These are phyloP conservation scores for Botrytis galanthina DNA, from an alignment of 2,329 filamentous ascomycete species.

Conservation along the genomic window DNA sequence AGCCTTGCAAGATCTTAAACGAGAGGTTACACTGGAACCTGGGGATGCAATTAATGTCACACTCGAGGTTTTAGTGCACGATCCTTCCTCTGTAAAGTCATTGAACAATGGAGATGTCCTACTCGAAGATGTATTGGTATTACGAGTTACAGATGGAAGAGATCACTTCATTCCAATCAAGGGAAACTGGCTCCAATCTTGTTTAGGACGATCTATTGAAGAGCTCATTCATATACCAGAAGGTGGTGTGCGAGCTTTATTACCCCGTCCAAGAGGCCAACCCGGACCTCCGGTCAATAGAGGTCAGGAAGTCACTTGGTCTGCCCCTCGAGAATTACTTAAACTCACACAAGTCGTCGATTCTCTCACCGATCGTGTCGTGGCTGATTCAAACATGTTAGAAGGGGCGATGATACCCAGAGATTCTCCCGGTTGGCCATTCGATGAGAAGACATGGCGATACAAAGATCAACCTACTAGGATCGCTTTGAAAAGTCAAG, in stretches of 20 bases:
- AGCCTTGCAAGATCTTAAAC: conserved; percentile 25
- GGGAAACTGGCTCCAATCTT: conserved; percentile 76
- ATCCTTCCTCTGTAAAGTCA: conserved; percentile 59
- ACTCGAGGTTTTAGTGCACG: conserved; percentile 65
- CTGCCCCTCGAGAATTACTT: conserved; percentile 85
- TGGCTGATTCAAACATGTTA: conserved; percentile 63
- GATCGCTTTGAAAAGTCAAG: conserved; percentile 34
- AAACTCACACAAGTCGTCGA: conserved; percentile 79
- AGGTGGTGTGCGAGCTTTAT: conserved; percentile 67
- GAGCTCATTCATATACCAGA: conserved; percentile 84
- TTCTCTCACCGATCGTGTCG: conserved; percentile 52
- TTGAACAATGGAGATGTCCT: conserved; percentile 66
- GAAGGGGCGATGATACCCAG: conserved; percentile 52
- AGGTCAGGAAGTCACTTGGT: conserved; percentile 63
- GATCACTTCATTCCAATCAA: conserved; percentile 88
- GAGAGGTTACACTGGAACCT: conserved; percentile 67
- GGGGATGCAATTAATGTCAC: conserved; percentile 76
- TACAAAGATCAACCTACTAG: conserved; percentile 40
- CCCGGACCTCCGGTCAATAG: conserved; percentile 37
- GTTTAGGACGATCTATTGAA: conserved; percentile 81
- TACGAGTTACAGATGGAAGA: conserved; percentile 77
- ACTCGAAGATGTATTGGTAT: conserved; percentile 83
- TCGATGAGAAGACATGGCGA: conserved; percentile 42
- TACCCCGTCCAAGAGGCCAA: conserved; percentile 11
- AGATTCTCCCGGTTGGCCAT: conserved; percentile 58